These are phyloP conservation scores for Psilocybe sp. DNA, from an alignment of 768 basidiomycete species.

Conservation along the genomic window DNA sequence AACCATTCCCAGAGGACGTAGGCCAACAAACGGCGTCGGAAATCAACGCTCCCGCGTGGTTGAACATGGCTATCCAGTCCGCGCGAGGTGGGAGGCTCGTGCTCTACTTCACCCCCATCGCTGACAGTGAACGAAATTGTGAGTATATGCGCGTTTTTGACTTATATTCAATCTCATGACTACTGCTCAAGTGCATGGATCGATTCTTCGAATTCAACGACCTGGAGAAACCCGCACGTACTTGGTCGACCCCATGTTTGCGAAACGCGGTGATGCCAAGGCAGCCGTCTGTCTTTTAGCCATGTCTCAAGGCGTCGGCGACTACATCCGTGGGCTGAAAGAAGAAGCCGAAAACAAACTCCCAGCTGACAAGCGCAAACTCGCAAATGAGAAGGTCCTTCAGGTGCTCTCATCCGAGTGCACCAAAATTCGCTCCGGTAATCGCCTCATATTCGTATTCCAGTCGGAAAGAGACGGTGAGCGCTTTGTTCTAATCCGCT, in stretches of 20 bases:
- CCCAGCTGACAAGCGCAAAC: slow-evolving; percentile 39
- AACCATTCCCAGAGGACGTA: slow-evolving; percentile 57
- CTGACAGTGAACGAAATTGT: slow-evolving; percentile 42
- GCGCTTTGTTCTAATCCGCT: neutral
- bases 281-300: slow-evolving; percentile 64
- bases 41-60: slow-evolving; percentile 52
- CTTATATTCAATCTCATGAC: neutral
- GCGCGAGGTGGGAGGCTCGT: slow-evolving; percentile 48
- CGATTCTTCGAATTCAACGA: slow-evolving; percentile 56
- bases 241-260: slow-evolving; percentile 61
- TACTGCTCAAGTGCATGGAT: slow-evolving; percentile 50
- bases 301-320: slow-evolving; percentile 58
- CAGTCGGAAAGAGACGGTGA: slow-evolving; percentile 50
- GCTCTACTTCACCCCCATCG: slow-evolving; percentile 38
- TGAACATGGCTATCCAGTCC: slow-evolving; percentile 49
- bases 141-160: slow-evolving; percentile 21
- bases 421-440: slow-evolving; percentile 34
- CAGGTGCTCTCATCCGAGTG: slow-evolving; percentile 46
- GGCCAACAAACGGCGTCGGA: slow-evolving; percentile 42
- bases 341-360: slow-evolving; percentile 43
- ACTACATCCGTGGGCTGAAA: slow-evolving; percentile 48
- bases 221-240: slow-evolving; percentile 52
- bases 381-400: slow-evolving; percentile 42
- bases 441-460: slow-evolving; percentile 38
- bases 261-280: slow-evolving; percentile 65